Conservation (phyloP, 805 yeast genomes). For the Wickerhamomyces sydowiorum region DNA sequence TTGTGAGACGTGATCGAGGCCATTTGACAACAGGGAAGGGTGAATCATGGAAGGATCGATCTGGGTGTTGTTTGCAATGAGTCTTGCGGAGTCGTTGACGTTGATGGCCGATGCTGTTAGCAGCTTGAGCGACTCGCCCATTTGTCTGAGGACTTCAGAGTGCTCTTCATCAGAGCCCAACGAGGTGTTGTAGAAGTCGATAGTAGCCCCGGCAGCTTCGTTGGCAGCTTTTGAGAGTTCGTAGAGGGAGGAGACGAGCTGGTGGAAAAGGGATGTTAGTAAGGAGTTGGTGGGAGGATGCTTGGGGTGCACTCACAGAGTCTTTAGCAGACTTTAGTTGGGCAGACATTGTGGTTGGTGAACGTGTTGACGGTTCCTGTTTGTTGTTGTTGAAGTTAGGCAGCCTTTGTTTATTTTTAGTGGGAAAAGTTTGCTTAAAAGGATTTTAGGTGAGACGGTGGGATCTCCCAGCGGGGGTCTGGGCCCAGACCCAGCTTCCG, state of each 20-base stretch:
- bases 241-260: constrained; percentile 74
- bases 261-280: not conserved
- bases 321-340: not conserved
- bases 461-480: not conserved
- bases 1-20: constrained; percentile 7
- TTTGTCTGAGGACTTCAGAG: constrained; percentile 38
- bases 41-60: constrained; percentile 7
- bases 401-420: not conserved
- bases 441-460: not conserved
- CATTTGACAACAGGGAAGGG: constrained; percentile 13
- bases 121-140: constrained; percentile 35
- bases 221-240: constrained; percentile 84
- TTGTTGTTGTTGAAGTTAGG: not conserved
- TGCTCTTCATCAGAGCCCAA: constrained; percentile 42
- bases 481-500: no score
- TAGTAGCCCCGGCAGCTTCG: constrained; percentile 76
- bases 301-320: not conserved
- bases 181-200: constrained; percentile 61
- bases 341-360: not conserved
- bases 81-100: constrained; percentile 20
- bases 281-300: not conserved
- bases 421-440: not conserved
- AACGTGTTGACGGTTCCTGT: not conserved
- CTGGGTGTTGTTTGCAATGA: constrained; percentile 1
- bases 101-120: constrained; percentile 31